Conservation (phyloP, 805 yeast genomes). For the Nakazawaea anatomiae region DNA sequence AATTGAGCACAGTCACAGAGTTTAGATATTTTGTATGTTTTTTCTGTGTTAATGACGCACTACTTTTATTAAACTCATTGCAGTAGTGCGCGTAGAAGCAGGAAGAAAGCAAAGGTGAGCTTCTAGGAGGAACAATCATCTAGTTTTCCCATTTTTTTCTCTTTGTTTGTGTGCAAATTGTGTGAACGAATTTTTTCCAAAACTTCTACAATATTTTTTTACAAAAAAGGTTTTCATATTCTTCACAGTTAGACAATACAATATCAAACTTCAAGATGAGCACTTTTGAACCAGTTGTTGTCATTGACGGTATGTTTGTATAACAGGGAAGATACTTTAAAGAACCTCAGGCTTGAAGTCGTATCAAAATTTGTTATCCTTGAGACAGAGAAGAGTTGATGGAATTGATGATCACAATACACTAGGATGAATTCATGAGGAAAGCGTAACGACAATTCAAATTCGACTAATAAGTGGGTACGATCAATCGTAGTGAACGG, state of each 20-base stretch:
- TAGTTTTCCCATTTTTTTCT: not conserved
- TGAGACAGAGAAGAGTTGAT: no score
- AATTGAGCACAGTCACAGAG: not conserved
- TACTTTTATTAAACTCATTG: slow-evolving; percentile 12
- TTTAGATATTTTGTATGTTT: not conserved
- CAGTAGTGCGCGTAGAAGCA: slow-evolving; percentile 3
- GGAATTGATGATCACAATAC: no score
- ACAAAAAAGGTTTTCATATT: not conserved
- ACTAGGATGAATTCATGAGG: no score
- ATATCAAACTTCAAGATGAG: slow-evolving; percentile 42
- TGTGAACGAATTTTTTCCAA: not conserved
- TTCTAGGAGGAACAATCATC: no score
- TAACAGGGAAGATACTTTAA: not conserved
- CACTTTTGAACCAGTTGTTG: slow-evolving; percentile 94
- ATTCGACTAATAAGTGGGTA: no score
- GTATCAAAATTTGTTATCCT: not conserved
- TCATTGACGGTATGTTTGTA: slow-evolving; percentile 79
- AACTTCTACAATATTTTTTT: slow-evolving; percentile 1
- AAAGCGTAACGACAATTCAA: no score
- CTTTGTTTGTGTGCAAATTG: not conserved
- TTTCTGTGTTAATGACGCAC: not conserved
- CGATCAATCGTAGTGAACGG: no score
- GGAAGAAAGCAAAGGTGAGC: no score
- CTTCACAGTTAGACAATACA: slow-evolving; percentile 7
- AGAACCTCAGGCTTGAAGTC: not conserved